These are phyloP conservation scores for Prunus mume DNA, from an alignment of 306 rosid genomes.

Conservation along the genomic window DNA sequence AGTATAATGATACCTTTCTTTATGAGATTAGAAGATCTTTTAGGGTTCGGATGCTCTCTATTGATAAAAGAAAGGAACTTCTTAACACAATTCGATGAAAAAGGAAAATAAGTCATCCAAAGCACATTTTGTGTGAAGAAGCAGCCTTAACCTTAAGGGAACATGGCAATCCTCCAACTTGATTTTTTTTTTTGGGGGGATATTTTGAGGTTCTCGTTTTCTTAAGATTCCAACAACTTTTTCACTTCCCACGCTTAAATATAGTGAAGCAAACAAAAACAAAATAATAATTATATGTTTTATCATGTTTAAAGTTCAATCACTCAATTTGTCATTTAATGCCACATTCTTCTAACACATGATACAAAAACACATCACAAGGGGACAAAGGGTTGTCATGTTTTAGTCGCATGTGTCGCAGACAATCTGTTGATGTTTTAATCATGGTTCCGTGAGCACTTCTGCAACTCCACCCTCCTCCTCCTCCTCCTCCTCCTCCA, in stretches of 20 bases:
- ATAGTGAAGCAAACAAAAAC: conserved; percentile 17
- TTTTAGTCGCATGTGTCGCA: conserved; percentile 20
- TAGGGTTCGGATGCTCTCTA: too few species aligned
- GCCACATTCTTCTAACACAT: conserved; percentile 28
- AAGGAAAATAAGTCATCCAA: too few species aligned
- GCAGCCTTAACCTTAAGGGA: too few species aligned
- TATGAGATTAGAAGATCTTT: too few species aligned
- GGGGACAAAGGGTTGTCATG: conserved; percentile 43
- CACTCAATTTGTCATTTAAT: conserved; percentile 37
- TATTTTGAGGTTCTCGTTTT: conserved; percentile 22
- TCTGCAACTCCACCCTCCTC: conserved; percentile 20
- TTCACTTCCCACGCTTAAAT: conserved; percentile 9
- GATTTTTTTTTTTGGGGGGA: background rate
- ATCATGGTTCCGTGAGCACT: conserved; percentile 35
- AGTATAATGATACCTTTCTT: too few species aligned
- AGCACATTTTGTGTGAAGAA: too few species aligned
- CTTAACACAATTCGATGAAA: too few species aligned
- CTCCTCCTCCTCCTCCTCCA: background rate
- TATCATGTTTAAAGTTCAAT: conserved; percentile 2
- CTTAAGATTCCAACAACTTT: conserved; percentile 32
- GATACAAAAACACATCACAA: conserved; percentile 22
- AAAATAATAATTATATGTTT: conserved; percentile 14
- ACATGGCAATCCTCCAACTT: conserved; percentile 10
- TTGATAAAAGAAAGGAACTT: too few species aligned
- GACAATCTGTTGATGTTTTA: background rate